Evolutionary conservation across 345 rosid genomes (phyloP), one percentile per base, ranked within the genome.

Genomic region (Syzygium grande): DNA sequence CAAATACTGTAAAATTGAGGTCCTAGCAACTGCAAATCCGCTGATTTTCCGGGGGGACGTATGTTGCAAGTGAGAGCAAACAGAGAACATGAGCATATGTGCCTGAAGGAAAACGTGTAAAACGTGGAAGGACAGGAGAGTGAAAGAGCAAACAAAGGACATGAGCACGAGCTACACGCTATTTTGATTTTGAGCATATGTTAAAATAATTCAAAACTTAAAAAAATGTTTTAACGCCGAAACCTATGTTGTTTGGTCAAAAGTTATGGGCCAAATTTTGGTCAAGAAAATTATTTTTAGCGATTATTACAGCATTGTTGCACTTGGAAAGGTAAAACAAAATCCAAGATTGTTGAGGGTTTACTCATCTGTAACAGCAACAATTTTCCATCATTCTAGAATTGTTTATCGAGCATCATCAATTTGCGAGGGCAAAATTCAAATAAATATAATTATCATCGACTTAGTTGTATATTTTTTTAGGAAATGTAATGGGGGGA

Each of bases 271-370:
- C 41, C 11, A 29, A 29, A 29, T 1, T 53, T 30, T 4, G 23
- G 43, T 34, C 79, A 17, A 4, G 79, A 9, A 8, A 19, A 1
- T 34, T 38, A 68, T 23, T 34, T 68, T 34, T 17, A 38, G 46
- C 4, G 11, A 68, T 34, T 4, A 3, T 19, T 68, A 68, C 7
- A 2, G 19, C 9, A 38, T 5, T 17, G 22, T 9, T 21, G 4
- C n/a, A 4, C 25, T 30, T 0, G 1, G 1, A 17, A 68, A 29
- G 3, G 16, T 2, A 0, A 0, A 1, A 34, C 23, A 68, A 30
- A 16, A 30, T 68, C 38, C 30, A 7, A 65, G 17, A 30, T 15
- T 2, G 12, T 68, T 30, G 30, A 68, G 22, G 41, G 11, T 19
- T 68, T 30, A 68, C 38, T 68, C 25, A 68, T 68, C 3, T 9